Evolutionary conservation across 352 stramenopile species (phyloP), one percentile per base, ranked within the genome.

Genomic region (Phytopythium vexans): DNA sequence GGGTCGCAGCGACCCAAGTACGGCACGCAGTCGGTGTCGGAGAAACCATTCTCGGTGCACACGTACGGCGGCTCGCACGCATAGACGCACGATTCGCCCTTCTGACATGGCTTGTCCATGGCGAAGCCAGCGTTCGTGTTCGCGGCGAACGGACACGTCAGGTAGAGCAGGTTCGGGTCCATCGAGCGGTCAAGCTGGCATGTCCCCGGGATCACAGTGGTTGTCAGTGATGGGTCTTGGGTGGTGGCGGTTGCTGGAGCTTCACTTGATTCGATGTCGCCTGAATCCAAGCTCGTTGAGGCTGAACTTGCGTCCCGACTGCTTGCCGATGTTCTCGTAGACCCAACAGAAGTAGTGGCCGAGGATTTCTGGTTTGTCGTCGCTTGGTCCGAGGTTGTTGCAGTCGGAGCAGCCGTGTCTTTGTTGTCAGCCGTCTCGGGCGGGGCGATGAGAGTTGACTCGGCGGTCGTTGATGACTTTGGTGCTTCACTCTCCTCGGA

Each of bases 31-130:
- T 52, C 46, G 3, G 46, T 52, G 46, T 52, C 46, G n/a, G 46
- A 52, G 46, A 52, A 52, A 15, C 46, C 46, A 34, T 52, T 52
- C 46, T 52, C 46, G 46, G 46, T 52, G 46, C 46, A 52, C n/a
- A 52, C 46, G 46, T 42, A 52, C 5, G 46, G 46, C 33, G 46
- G 46, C 33, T 52, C 46, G 33, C 46, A 52, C 15, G 46, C 46
- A 34, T 52, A 52, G 14, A 52, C 46, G 34, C 46, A 52, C 46
- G 46, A 42, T 36, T 52, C 46, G 1, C 46, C 46, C 2, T 33
- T 34, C 9, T 42, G 31, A 36, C 46, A 52, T 6, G 46, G 46
- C 33, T 52, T 42, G 46, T 52, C 46, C 46, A 52, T 52, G 34
- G 46, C 46, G 33, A 52, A 52, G 33, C 46, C 46, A 12, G 32